Base-by-base conservation (phyloP, 2,329 filamentous ascomycete genomes). In the Aureobasidium zeae region DNA sequence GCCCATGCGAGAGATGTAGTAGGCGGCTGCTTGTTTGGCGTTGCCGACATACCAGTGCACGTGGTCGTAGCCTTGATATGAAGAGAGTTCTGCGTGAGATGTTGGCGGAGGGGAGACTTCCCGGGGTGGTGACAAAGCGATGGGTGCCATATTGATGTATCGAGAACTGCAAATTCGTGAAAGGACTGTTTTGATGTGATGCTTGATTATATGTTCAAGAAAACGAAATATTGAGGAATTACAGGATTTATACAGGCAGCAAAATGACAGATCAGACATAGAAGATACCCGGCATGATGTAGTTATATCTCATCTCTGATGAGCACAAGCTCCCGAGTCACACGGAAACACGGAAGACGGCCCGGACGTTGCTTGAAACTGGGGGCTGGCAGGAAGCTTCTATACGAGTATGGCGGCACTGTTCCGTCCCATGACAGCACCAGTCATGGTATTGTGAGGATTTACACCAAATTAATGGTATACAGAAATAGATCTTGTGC, bases 1-100 rank as follows among this genome's bases (percentile, higher is more conserved):
- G 45, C 86, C 88, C 70, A 95, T 87, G 52, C 87, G 83, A 9
- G 77, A 81, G 53, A 82, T 81, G 67, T 94, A 95, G 68, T 86
- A 95, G 11, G 82, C 76, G 28, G 88, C 88, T 2, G 87, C 86
- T 70, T 95, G 88, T 68, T 95, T 95, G 55, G 89, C 88, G 61
- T 96, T 96, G 60, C 88, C 87, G 21, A 95, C 89, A 70, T 86
- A 94, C 88, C 88, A 95, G 53, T 86, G 88, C 45, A 94, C 77
- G 64, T 94, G 85, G 66, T 94, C 86, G 63, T 94, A 95, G 58
- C 86, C 87, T 49, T 77, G 76, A 68, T 94, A 88, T 59, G 48
- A 47, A 11, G 47, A 35, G 15, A 46, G 24, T 8, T 47, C 47
- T 30, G 30, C 46, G 12, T 33, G 22, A n/a, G 48, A 25, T 11